Evolutionary conservation across 495 filamentous ascomycete species (phyloP).

Genomic region (Lindgomyces ingoldianus): DNA sequence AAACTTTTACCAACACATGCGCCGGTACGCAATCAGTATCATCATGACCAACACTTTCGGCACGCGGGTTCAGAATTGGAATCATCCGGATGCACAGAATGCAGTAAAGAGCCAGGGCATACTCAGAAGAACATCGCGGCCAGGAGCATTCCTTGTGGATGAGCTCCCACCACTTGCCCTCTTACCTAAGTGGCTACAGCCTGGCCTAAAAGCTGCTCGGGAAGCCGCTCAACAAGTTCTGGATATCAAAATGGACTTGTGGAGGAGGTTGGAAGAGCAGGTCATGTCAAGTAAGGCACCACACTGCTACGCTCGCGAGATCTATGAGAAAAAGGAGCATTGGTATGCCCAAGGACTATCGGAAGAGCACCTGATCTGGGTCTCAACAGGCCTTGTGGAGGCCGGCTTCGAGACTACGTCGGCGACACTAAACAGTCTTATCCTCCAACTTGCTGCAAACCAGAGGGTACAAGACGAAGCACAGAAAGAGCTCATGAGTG

Average conservation of each 20-base stretch:
- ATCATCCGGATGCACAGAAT: not conserved
- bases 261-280: slow-evolving; percentile 4
- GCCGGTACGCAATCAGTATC: not conserved
- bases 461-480: slow-evolving; percentile 15
- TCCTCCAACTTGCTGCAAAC: slow-evolving; percentile 27
- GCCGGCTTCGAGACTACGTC: slow-evolving; percentile 38
- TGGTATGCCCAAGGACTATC: slow-evolving; percentile 24
- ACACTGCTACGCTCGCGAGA: slow-evolving; percentile 31
- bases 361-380: slow-evolving; percentile 6
- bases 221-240: not conserved
- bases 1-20: slow-evolving; percentile 39
- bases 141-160: slow-evolving; percentile 39
- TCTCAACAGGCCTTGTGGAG: slow-evolving; percentile 24
- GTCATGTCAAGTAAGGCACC: slow-evolving; percentile 1
- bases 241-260: slow-evolving; percentile 10
- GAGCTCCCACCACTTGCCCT: slow-evolving; percentile 33
- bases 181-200: slow-evolving; percentile 39
- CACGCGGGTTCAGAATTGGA: not conserved
- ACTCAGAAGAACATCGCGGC: slow-evolving; percentile 22
- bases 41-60: slow-evolving; percentile 15
- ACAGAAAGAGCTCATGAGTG: slow-evolving; percentile 21
- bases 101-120: slow-evolving; percentile 8
- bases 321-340: slow-evolving; percentile 32
- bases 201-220: slow-evolving; percentile 14
- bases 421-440: slow-evolving; percentile 22